Conservation (phyloP, 2,329 filamentous ascomycete genomes). For the Colletotrichum sp. region DNA sequence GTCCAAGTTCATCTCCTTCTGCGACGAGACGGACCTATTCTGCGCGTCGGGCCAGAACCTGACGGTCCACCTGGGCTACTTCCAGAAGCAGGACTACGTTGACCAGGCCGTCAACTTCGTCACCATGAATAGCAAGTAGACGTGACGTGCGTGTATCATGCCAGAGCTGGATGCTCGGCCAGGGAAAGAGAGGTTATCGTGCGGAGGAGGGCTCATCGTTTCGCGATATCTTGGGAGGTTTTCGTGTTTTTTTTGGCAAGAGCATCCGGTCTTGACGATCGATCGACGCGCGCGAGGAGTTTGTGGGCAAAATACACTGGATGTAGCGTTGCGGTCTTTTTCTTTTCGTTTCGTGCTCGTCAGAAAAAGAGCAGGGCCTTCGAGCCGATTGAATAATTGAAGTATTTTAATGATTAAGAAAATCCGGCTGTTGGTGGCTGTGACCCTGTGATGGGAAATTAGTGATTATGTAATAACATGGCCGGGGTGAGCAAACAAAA, state of each 20-base stretch:
- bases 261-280: constrained; percentile 14
- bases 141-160: not conserved
- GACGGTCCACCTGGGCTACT: constrained; percentile 13
- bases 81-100: constrained; percentile 6
- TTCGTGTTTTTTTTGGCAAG: not conserved
- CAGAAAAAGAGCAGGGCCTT: not conserved
- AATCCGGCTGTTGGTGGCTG: not conserved
- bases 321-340: not conserved
- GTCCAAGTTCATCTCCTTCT: not conserved
- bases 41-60: constrained; percentile 16
- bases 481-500: not conserved
- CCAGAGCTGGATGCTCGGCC: constrained; percentile 5
- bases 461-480: not conserved
- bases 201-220: not conserved
- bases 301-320: not conserved
- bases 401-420: not conserved
- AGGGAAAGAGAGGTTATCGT: not conserved
- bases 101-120: not conserved
- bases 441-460: not conserved
- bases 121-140: not conserved
- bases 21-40: constrained; percentile 12
- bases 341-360: not conserved
- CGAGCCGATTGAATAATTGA: not conserved
- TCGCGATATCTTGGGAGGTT: not conserved
- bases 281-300: not conserved